These are phyloP conservation scores for Polyporus arcularius DNA, from an alignment of 768 basidiomycete genomes.

Conservation along the genomic window DNA sequence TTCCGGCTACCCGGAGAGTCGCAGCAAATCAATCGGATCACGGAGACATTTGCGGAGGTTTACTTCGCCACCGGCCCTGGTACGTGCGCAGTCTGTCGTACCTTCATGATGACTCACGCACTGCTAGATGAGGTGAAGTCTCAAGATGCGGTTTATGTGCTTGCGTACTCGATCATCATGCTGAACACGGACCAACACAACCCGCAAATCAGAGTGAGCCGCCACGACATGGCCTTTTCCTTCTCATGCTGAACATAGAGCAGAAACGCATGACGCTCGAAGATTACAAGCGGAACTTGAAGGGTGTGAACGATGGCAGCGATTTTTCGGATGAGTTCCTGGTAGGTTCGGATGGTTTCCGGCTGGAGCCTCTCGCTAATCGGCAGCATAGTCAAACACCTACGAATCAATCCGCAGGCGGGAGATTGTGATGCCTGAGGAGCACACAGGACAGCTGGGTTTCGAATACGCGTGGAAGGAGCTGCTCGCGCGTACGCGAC, in stretches of 20 bases:
- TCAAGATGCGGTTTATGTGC: conserved; percentile 91
- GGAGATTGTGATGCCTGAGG: conserved; percentile 97
- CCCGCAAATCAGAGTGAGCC: conserved; percentile 81
- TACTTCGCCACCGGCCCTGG: conserved; percentile 88
- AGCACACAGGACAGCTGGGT: conserved; percentile 93
- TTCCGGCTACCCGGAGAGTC: conserved; percentile 95
- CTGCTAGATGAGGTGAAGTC: conserved; percentile 79
- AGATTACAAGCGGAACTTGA: conserved; percentile 88
- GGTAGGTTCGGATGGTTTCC: conserved; percentile 42
- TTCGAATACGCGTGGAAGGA: conserved; percentile 99
- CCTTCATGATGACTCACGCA: neutral
- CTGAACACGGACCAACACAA: conserved; percentile 97
- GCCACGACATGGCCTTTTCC: neutral
- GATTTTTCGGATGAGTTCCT: conserved; percentile 88
- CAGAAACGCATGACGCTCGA: conserved; percentile 97
- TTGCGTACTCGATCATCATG: conserved; percentile 96
- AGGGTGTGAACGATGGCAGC: conserved; percentile 85
- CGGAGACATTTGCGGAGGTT: conserved; percentile 90
- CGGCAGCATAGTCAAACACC: conserved; percentile 64
- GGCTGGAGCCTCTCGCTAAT: neutral
- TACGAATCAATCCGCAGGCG: conserved; percentile 93
- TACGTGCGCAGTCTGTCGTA: conserved; percentile 29
- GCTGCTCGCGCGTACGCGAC: conserved; percentile 76
- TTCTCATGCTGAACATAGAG: neutral
- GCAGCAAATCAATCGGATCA: conserved; percentile 91